These are phyloP conservation scores for Mesembryanthemum crystallinum DNA, from an alignment of 148 eudicot species.

Conservation along the genomic window DNA sequence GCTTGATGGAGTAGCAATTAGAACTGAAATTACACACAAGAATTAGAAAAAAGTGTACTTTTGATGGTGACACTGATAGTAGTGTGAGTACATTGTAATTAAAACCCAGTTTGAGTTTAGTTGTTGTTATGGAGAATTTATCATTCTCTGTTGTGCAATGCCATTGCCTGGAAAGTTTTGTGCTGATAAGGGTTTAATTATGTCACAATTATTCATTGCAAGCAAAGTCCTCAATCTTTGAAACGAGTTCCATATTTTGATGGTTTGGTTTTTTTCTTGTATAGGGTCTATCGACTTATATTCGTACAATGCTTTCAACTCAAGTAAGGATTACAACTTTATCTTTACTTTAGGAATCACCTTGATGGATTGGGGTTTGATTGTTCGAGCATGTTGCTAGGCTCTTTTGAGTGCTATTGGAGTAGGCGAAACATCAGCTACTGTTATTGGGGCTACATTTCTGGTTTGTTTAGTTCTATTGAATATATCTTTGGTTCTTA, in stretches of 20 bases:
- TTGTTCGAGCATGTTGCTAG: slow-evolving; percentile 30
- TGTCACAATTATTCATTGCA: neutral
- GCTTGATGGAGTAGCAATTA: no score
- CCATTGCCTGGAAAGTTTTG: neutral
- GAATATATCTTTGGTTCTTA: slow-evolving; percentile 4
- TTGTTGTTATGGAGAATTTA: neutral
- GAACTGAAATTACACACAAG: neutral
- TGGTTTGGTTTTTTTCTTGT: slow-evolving; percentile 23
- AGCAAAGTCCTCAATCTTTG: neutral
- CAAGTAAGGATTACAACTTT: slow-evolving; percentile 50
- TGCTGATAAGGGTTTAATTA: neutral
- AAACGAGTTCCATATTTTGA: slow-evolving; percentile 10
- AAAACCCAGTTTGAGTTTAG: neutral
- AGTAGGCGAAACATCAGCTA: slow-evolving; percentile 94
- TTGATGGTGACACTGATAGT: no score
- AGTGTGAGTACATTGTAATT: neutral
- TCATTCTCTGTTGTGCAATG: neutral
- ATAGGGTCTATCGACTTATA: slow-evolving; percentile 92
- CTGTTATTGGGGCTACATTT: slow-evolving; percentile 96
- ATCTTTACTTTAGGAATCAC: neutral
- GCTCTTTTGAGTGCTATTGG: slow-evolving; percentile 99
- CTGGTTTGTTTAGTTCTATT: slow-evolving; percentile 43
- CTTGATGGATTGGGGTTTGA: neutral
- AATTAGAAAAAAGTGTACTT: no score
- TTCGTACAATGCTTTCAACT: slow-evolving; percentile 93